Conservation (phyloP, 2,329 filamentous ascomycete species). For the Dichotomopilus funicola region DNA sequence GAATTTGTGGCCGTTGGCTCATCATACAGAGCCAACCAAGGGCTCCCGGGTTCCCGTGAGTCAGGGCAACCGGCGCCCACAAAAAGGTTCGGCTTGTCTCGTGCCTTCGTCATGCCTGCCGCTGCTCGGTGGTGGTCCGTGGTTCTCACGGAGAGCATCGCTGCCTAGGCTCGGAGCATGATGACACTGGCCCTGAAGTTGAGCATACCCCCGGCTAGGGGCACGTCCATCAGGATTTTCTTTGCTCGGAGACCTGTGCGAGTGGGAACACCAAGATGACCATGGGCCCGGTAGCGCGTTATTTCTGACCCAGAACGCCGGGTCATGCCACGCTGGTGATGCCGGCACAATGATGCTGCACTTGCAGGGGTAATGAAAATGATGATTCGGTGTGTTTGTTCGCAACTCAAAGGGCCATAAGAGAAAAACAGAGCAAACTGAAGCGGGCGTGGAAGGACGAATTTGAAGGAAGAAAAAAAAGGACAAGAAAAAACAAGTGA, state of each 20-base stretch:
- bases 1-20: constrained; percentile 13
- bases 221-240: neutral
- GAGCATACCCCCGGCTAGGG: neutral
- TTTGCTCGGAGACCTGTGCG: too few species aligned
- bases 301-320: too few species aligned
- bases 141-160: neutral
- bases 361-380: constrained; percentile 6
- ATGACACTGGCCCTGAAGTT: constrained; percentile 17
- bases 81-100: constrained; percentile 6
- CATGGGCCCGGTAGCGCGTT: too few species aligned
- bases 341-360: constrained; percentile 1
- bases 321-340: too few species aligned
- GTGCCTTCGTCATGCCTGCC: neutral
- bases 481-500: neutral
- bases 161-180: constrained; percentile 19
- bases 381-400: neutral
- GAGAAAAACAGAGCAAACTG: neutral
- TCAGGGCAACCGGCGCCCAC: constrained; percentile 7
- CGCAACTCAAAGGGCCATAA: neutral
- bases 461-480: neutral
- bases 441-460: neutral
- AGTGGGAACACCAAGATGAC: too few species aligned
- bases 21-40: constrained; percentile 13
- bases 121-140: too few species aligned
- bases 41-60: neutral